Base-by-base conservation (phyloP, 2,329 filamentous ascomycete genomes). In the Neopestalotiopsis sp. region DNA sequence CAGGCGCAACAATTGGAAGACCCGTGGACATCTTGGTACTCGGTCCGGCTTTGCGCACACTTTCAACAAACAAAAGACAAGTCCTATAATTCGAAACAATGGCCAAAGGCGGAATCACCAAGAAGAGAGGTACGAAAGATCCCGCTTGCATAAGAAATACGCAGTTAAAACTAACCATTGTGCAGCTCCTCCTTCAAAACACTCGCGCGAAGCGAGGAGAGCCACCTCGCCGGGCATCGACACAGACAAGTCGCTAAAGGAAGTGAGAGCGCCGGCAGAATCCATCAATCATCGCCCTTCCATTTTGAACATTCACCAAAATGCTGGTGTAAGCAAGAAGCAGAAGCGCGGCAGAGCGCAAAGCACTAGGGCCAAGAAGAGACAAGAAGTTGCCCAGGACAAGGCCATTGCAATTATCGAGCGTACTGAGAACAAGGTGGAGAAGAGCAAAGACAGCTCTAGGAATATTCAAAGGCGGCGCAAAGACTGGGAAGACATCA, bases 171-270 rank as follows among this genome's bases (percentile, higher is more conserved):
- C 62, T 65, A 30, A 65, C 40, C 38, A 12, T 45, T 4, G 56
- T 59, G 10, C 17, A 4, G 59, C 76, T 92, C 90, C 83, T 67
- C 84, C 85, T 53, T 93, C 92, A 4, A 80, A 89, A 69, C 92
- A 91, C 82, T 95, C 93, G 66, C 91, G 93, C 72, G 92, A 91
- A 69, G 91, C 92, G 56, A 89, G 92, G 76, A 90, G 93, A 72
- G 92, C 90, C 61, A 89, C 89, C 17, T 92, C 91, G 4, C 91
- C 92, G 32, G 85, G 89, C 75, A 90, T 93, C 79, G 82, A 92
- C 80, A 88, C 88, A 58, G 91, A 93, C 84, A 92, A 92, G 81
- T 92, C 90, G 6, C 84, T 93, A 28, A 92, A 91, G 77, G 82
- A 88, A 49, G 80, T 87, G 69, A 82, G 85, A 70, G 83, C 86